Evolutionary conservation across 306 rosid species (phyloP).

Genomic region (Cicer pinnatifidum): DNA sequence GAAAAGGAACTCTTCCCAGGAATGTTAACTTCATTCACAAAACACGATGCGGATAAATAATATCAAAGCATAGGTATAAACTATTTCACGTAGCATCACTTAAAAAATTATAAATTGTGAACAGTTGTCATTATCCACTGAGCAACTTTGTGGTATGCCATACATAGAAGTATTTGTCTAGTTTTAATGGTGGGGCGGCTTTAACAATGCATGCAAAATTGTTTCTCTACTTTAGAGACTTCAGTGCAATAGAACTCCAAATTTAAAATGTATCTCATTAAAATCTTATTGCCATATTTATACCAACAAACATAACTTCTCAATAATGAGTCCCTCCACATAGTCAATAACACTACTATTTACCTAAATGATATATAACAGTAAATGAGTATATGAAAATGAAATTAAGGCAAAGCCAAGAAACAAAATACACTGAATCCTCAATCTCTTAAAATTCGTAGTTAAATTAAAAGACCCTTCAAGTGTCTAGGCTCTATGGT

Average conservation of each 20-base stretch:
- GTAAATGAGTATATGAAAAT: constrained; percentile 7
- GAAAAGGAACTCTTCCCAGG: background rate
- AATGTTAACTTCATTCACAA: background rate
- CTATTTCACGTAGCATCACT: background rate
- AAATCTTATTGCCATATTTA: background rate
- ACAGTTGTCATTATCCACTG: constrained; percentile 16
- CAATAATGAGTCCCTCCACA: background rate
- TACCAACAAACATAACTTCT: background rate
- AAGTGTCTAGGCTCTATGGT: constrained; percentile 10
- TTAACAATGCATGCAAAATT: constrained; percentile 15
- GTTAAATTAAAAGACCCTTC: constrained; percentile 9
- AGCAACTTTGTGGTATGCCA: constrained; percentile 5
- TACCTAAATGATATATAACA: background rate
- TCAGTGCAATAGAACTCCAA: background rate
- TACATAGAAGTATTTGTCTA: background rate
- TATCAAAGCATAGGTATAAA: background rate
- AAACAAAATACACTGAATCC: background rate
- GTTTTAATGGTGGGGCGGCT: background rate
- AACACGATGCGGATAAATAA: background rate
- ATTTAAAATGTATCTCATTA: background rate
- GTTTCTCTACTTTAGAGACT: constrained; percentile 2
- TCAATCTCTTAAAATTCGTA: background rate
- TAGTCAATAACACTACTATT: background rate
- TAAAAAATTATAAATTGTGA: background rate
- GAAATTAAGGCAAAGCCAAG: background rate